phyloP scores from a whole-genome alignment of 1,284 basidiomycete genomes.

The Exobasidium cylindrosporum region DNA sequence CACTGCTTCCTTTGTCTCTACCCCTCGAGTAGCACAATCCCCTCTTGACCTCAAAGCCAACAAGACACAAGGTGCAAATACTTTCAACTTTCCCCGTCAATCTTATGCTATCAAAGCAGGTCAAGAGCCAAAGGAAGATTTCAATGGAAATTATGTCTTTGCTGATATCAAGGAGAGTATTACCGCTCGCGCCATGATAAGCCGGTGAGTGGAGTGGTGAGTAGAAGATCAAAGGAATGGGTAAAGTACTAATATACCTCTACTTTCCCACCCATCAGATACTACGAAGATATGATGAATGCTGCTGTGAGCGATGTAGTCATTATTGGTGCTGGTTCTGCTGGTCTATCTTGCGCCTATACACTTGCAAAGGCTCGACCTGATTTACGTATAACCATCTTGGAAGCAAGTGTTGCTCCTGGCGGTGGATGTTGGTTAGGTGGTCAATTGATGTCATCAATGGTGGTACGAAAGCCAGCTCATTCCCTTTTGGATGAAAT shows the following conservation, averaged over 20 bases:
- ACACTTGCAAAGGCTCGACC: slow-evolving; percentile 66
- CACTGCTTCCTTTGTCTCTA: slow-evolving; percentile 28
- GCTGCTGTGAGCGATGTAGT: slow-evolving; percentile 71
- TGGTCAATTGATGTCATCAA: slow-evolving; percentile 78
- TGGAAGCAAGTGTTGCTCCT: slow-evolving; percentile 79
- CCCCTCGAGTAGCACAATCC: slow-evolving; percentile 11
- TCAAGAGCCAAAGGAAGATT: slow-evolving; percentile 47
- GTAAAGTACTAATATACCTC: not conserved
- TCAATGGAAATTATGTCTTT: slow-evolving; percentile 39
- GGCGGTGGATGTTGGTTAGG: slow-evolving; percentile 62
- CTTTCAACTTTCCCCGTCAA: slow-evolving; percentile 10
- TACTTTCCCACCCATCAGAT: slow-evolving; percentile 15
- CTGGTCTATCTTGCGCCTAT: slow-evolving; percentile 76
- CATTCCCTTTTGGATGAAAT: slow-evolving; percentile 71
- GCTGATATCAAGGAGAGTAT: slow-evolving; percentile 51
- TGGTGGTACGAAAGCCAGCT: slow-evolving; percentile 79
- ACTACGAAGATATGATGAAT: slow-evolving; percentile 50
- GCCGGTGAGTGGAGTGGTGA: slow-evolving; percentile 13
- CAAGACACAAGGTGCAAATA: slow-evolving; percentile 18
- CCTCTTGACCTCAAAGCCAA: slow-evolving; percentile 24
- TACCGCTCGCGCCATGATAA: slow-evolving; percentile 49
- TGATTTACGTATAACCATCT: slow-evolving; percentile 74
- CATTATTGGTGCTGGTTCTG: slow-evolving; percentile 75
- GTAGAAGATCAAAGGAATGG: not conserved
- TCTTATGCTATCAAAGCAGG: slow-evolving; percentile 43